Evolutionary conservation across 1,284 basidiomycete species (phyloP).

Genomic region (Blastosporella zonata): DNA sequence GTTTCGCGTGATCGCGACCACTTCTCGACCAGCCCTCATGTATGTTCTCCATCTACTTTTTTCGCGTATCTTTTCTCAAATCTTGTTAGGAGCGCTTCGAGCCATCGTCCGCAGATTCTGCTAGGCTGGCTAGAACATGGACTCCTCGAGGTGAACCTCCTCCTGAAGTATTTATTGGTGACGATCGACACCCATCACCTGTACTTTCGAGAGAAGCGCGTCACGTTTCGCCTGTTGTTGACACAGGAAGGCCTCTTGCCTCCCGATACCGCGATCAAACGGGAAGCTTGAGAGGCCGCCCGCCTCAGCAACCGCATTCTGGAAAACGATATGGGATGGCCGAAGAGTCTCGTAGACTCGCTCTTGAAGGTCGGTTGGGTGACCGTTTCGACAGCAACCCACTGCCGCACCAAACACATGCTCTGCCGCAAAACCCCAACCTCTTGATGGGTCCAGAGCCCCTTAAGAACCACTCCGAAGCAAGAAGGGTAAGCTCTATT

Average conservation of each 20-base stretch:
- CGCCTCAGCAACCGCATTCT: background rate
- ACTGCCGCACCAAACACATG: constrained; percentile 12
- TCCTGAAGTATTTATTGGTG: constrained; percentile 12
- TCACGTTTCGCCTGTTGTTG: constrained; percentile 20
- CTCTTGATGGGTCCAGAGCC: background rate
- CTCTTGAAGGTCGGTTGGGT: constrained; percentile 22
- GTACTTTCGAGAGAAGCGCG: constrained; percentile 24
- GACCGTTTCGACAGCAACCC: constrained; percentile 20
- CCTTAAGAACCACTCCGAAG: background rate
- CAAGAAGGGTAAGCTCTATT: background rate
- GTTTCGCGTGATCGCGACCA: constrained; percentile 6
- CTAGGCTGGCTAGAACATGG: constrained; percentile 21
- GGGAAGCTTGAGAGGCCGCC: constrained; percentile 8
- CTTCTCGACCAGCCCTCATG: constrained; percentile 10
- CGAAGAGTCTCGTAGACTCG: constrained; percentile 14
- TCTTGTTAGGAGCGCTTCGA: constrained; percentile 14
- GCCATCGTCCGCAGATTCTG: constrained; percentile 1
- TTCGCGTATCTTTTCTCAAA: background rate
- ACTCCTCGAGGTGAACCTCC: constrained; percentile 22
- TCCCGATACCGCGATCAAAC: constrained; percentile 10
- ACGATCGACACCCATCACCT: constrained; percentile 20
- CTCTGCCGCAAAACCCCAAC: constrained; percentile 18
- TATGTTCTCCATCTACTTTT: background rate
- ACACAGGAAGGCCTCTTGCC: constrained; percentile 8
- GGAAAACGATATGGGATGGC: background rate